Evolutionary conservation across 768 basidiomycete genomes (phyloP), one percentile per base, ranked within the genome.

Genomic region (Boletales sp.): DNA sequence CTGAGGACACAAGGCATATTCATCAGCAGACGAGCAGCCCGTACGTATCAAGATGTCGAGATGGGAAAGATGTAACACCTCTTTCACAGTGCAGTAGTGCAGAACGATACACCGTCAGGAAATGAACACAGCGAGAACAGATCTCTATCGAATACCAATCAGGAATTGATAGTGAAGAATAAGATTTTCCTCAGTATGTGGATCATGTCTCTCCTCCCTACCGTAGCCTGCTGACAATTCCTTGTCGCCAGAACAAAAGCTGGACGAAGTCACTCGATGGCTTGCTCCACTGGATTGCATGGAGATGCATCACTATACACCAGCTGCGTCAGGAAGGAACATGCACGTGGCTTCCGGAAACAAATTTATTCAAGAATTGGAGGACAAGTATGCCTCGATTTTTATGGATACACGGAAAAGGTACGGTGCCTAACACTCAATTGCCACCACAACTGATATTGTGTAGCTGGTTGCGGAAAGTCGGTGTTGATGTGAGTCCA

Each of bases 241-340:
- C 6, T 34, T 17, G 4, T 35, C 2, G 10, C 6, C 21, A 50
- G 49, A 15, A 10, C 30, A 50, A 44, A 50, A 28, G 8, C 8
- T 44, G 43, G 38, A 44, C 31, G 49, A 44, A 15, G 36, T 44
- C 32, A 34, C 18, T 11, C 49, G 43, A 36, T 41, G 50, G 50
- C 39, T 51, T 18, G 25, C 31, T 30, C 15, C 50, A 12, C n/a
- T 51, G 4, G 33, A 51, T 19, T 51, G 44, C 28, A 19, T 18
- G 9, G 25, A 25, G 32, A 46, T 41, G 14, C 44, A 51, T 18
- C 12, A 28, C 3, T 19, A 33, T 4, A 41, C 25, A 6, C 25
- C 41, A 28, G 32, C 30, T 46, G 13, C 39, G 50, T 32, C 50
- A 51, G 21, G 38, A 45, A 17, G 44, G 39, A 13, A 51, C 50